Percentiles rank a stretch among this genome's conserved stretches.
Evolutionary conservation across 2,329 filamentous ascomycete species (phyloP).

Genomic region (Colletotrichum phormii): DNA sequence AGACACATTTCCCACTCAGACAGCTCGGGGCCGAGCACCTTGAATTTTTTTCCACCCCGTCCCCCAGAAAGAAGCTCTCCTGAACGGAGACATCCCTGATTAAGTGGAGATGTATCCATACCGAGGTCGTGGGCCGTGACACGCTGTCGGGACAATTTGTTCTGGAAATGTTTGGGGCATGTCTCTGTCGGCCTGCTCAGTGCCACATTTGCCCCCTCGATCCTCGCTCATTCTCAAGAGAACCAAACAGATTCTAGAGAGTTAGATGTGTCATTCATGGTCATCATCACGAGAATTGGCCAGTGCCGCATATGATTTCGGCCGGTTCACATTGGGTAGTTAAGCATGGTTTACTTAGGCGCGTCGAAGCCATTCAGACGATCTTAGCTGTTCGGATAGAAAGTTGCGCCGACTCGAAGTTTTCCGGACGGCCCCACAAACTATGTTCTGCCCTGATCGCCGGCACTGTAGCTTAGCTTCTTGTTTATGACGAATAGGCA

Average conservation of each 20-base stretch:
- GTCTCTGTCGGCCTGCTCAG: constrained; percentile 2
- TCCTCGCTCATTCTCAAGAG: no score
- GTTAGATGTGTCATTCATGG: not conserved
- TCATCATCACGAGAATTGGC: not conserved
- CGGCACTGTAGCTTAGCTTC: no score
- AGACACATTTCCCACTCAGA: no score
- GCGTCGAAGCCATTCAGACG: not conserved
- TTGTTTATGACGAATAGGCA: no score
- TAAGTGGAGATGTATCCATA: not conserved
- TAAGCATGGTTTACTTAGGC: no score
- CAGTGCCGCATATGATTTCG: no score
- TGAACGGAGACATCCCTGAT: not conserved
- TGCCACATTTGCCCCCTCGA: not conserved
- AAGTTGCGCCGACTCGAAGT: constrained; percentile 26
- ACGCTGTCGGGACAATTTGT: not conserved
- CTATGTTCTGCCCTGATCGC: not conserved
- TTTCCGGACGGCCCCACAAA: constrained; percentile 8
- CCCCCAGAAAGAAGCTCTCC: not conserved
- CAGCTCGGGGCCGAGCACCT: no score
- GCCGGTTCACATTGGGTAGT: no score
- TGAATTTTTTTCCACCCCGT: no score
- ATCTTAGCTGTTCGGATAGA: constrained; percentile 12
- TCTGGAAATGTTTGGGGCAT: not conserved
- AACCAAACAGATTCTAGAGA: not conserved
- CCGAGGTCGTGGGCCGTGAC: constrained; percentile 24